Evolutionary conservation across 164 flowering plant genomes (phyloP), one percentile per base, ranked within the genome.

Genomic region (Umbellularia californica): DNA sequence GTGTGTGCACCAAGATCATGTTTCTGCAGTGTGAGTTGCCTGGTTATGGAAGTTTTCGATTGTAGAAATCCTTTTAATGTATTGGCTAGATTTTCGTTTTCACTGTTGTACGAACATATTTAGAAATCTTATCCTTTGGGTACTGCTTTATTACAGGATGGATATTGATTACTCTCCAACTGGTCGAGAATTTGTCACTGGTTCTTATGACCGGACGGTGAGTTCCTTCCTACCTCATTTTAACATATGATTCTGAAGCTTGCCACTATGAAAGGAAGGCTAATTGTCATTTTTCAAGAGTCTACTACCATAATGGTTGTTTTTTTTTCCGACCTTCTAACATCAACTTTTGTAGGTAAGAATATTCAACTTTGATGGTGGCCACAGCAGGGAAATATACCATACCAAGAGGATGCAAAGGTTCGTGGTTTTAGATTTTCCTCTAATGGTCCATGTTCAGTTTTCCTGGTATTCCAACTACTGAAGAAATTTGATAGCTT

Each of bases 391-490:
- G 51, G 99, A 93, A 82, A 82, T 92, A 60, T 95, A 92, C 85
- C 99, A 95, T 75, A 91, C 97, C 22, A 93, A 95, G 86, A 88
- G 99, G 85, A 95, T 95, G 99, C 99, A 95, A 81, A 93, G 97
- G 99, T 94, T 23, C 74, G 73, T 65, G 22, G 20, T 33, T 78
- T 55, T 33, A 14, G 19, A 23, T 5, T 10, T 73, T 52, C 55
- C 23, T 51, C 24, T 23, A 23, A 2, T 30, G 20, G 33, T 28
- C 3, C 10, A 14, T 27, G 17, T 67, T 66, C 3, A 52, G 69
- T 58, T 15, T 30, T 35, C 22, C 25, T 69, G 47, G 47, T 41
- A 41, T 41, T 41, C 47, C 60, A 14, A 55, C 17, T 15, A 15
- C n/a, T 55, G 60, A 55, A 20, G 60, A 55, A 15, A 19, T 20